Conservation (phyloP, 495 filamentous ascomycete species). For the Copromyces sp. region DNA sequence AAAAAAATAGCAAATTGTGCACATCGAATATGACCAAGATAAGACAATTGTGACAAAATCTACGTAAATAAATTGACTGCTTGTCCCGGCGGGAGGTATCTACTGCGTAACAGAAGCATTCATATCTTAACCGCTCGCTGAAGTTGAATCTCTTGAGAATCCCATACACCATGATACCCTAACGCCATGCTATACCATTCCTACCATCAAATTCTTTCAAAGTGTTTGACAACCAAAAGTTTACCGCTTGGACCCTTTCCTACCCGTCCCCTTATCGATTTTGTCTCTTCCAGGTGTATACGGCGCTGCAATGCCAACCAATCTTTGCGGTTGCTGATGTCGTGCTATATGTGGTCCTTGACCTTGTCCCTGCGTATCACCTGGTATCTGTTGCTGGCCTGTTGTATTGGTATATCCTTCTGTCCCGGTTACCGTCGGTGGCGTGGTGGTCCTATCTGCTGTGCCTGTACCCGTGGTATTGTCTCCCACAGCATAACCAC, state of each 20-base stretch:
- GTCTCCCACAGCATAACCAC: neutral
- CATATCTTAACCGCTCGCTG: neutral
- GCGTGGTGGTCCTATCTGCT: neutral
- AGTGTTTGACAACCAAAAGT: neutral
- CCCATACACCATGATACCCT: neutral
- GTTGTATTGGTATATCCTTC: neutral
- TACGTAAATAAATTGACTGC: neutral
- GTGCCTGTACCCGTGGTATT: neutral
- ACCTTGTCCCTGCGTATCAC: neutral
- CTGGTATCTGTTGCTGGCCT: neutral
- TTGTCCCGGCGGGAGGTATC: neutral
- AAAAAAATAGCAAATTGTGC: neutral
- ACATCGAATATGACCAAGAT: neutral
- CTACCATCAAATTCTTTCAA: slow-evolving; percentile 1
- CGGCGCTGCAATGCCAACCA: slow-evolving; percentile 56
- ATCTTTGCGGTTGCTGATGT: slow-evolving; percentile 13
- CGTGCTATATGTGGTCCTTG: neutral
- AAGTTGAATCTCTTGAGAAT: neutral
- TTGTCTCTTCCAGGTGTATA: slow-evolving; percentile 63
- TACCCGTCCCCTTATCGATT: slow-evolving; percentile 42
- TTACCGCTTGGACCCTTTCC: slow-evolving; percentile 19
- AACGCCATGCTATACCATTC: slow-evolving; percentile 9
- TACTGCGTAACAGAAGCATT: neutral
- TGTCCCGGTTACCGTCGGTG: neutral
- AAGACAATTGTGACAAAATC: neutral